A percentile compares a stretch with the other conserved stretches of the same genome.
Conservation (phyloP, 1,284 basidiomycete genomes). For the Trichosporon sp. region DNA sequence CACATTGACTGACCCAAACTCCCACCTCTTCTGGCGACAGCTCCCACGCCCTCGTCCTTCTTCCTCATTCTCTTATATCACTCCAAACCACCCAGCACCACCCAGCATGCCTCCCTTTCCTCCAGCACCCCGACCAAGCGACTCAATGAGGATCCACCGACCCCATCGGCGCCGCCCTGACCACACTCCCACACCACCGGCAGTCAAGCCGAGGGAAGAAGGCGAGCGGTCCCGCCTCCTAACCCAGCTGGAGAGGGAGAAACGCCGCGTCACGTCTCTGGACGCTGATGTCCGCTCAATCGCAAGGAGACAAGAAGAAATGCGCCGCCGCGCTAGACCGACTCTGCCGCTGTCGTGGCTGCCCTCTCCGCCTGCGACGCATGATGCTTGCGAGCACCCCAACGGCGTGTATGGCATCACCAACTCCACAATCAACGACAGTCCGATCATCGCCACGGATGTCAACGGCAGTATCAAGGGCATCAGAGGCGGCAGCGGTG, state of each 20-base stretch:
- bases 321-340: background rate
- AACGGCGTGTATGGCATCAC: background rate
- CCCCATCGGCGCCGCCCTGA: background rate
- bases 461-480: background rate
- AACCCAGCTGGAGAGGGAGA: background rate
- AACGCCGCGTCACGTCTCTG: background rate
- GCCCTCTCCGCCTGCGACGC: background rate
- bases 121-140: too few relatives aligned
- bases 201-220: background rate
- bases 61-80: too few relatives aligned
- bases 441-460: too few relatives aligned
- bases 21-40: too few relatives aligned
- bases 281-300: background rate
- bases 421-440: too few relatives aligned
- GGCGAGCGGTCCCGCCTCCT: background rate
- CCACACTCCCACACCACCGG: background rate
- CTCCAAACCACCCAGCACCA: too few relatives aligned
- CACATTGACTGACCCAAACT: too few relatives aligned
- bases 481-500: too few relatives aligned
- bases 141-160: background rate
- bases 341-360: background rate
- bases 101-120: too few relatives aligned
- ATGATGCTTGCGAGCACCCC: too few relatives aligned
- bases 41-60: too few relatives aligned
- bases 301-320: background rate